phyloP scores from a whole-genome alignment of 2,329 filamentous ascomycete genomes.

The Graphilbum ipis-grandicollis region DNA sequence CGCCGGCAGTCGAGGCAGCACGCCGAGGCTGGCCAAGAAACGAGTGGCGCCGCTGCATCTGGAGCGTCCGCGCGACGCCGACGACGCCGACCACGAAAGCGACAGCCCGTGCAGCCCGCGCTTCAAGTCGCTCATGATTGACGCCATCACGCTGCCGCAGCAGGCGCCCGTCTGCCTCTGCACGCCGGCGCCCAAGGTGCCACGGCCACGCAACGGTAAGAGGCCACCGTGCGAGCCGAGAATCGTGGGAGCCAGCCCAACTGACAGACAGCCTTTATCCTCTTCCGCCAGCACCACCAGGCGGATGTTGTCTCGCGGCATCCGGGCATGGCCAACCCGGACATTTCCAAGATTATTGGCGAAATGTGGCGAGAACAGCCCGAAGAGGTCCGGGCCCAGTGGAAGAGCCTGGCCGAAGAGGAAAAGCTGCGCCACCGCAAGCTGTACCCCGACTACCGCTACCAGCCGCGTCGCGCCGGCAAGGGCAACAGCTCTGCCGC shows the following conservation, averaged over 20 bases:
- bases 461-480: conserved; percentile 61
- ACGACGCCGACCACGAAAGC: conserved; percentile 12
- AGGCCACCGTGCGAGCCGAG: too few relatives aligned
- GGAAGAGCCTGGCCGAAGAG: conserved; percentile 82
- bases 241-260: too few relatives aligned
- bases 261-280: conserved; percentile 95
- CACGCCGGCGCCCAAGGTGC: conserved; percentile 37
- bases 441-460: conserved; percentile 86
- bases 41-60: conserved; percentile 27
- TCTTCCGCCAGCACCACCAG: conserved; percentile 90
- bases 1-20: neutral
- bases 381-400: conserved; percentile 59
- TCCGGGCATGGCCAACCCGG: conserved; percentile 83
- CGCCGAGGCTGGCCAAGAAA: conserved; percentile 17
- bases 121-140: neutral
- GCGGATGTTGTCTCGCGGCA: conserved; percentile 62
- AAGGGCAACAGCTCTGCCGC: conserved; percentile 16
- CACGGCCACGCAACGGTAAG: conserved; percentile 41
- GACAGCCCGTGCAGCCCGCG: neutral
- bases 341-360: conserved; percentile 94
- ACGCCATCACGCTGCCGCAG: neutral
- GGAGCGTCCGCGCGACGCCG: conserved; percentile 20
- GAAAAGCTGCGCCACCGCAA: conserved; percentile 80
- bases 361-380: conserved; percentile 73
- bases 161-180: conserved; percentile 36